Evolutionary conservation across 768 basidiomycete species (phyloP).

Genomic region (Rhodotorula babjevae): DNA sequence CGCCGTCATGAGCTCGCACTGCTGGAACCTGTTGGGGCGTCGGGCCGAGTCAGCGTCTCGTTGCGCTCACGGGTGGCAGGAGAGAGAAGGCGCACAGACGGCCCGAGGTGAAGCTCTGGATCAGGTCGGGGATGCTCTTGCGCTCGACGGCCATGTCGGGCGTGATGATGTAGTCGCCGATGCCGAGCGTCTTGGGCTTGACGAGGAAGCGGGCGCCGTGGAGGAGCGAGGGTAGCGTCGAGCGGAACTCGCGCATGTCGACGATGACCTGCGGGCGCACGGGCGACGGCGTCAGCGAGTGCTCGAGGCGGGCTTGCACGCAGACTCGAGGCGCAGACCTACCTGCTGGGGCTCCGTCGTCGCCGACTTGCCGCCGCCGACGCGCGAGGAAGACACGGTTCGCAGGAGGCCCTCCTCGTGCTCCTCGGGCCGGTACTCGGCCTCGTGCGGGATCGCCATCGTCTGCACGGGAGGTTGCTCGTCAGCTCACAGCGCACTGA

Average conservation of each 20-base stretch:
- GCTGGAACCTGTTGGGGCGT: conserved; percentile 65
- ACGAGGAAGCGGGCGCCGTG: conserved; percentile 75
- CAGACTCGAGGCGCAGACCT: conserved; percentile 11
- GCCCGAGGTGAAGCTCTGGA: conserved; percentile 90
- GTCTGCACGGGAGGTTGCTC: conserved; percentile 51
- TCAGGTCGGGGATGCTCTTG: conserved; percentile 86
- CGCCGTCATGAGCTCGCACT: conserved; percentile 93
- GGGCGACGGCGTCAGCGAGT: background rate
- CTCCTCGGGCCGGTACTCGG: conserved; percentile 44
- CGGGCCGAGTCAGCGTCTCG: background rate
- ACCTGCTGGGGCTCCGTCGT: conserved; percentile 58
- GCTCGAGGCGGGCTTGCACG: background rate
- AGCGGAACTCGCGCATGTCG: conserved; percentile 94
- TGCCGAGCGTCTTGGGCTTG: conserved; percentile 84
- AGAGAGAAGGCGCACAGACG: conserved; percentile 63
- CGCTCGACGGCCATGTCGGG: conserved; percentile 95
- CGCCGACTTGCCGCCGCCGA: conserved; percentile 71
- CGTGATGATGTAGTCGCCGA: conserved; percentile 92
- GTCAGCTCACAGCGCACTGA: too few relatives aligned
- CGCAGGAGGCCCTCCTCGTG: conserved; percentile 57
- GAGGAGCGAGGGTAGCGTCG: conserved; percentile 79
- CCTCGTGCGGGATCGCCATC: conserved; percentile 77
- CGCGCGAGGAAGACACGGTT: conserved; percentile 67
- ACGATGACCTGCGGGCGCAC: conserved; percentile 67
- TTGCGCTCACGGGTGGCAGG: background rate